Percentiles rank a stretch among this genome's conserved stretches.
Conservation (phyloP, 139 green algal species). For the Chlorella ohadii region DNA sequence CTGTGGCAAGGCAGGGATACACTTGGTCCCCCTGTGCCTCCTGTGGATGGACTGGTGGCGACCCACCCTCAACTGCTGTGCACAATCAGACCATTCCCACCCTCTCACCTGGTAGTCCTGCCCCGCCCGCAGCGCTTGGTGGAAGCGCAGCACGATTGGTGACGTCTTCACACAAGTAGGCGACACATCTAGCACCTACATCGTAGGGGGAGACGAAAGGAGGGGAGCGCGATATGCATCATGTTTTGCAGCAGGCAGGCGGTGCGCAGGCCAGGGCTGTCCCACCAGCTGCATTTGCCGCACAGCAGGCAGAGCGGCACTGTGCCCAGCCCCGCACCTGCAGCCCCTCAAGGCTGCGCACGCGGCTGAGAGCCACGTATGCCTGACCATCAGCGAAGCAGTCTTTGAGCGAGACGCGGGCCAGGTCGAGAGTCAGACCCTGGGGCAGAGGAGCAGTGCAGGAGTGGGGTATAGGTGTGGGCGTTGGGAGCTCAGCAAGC, state of each 20-base stretch:
- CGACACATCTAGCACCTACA: constrained; percentile 57
- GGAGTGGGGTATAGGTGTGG: not conserved
- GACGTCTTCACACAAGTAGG: constrained; percentile 47
- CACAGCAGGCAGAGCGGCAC: not conserved
- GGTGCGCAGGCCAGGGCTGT: too few relatives aligned
- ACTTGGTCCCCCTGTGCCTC: too few relatives aligned
- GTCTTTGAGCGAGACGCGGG: constrained; percentile 48
- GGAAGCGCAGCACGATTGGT: constrained; percentile 38
- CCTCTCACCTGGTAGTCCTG: constrained; percentile 27
- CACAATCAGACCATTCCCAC: too few relatives aligned
- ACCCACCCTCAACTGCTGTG: too few relatives aligned
- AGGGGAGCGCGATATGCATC: too few relatives aligned
- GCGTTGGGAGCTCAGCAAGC: too few relatives aligned
- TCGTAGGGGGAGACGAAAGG: not conserved
- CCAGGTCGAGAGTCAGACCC: constrained; percentile 78
- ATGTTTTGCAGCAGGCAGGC: too few relatives aligned
- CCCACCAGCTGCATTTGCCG: too few relatives aligned
- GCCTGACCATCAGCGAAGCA: constrained; percentile 79
- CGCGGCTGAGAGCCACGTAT: constrained; percentile 78
- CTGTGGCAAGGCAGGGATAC: too few relatives aligned
- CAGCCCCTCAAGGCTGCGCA: not conserved
- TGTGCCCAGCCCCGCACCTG: not conserved
- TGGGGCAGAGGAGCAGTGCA: not conserved
- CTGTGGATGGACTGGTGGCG: too few relatives aligned
- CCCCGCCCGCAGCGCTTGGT: constrained; percentile 37